Percentiles rank a stretch among this genome's conserved stretches.
phyloP scores from a whole-genome alignment of 2,329 filamentous ascomycete species.

The Pseudogymnoascus sp. region DNA sequence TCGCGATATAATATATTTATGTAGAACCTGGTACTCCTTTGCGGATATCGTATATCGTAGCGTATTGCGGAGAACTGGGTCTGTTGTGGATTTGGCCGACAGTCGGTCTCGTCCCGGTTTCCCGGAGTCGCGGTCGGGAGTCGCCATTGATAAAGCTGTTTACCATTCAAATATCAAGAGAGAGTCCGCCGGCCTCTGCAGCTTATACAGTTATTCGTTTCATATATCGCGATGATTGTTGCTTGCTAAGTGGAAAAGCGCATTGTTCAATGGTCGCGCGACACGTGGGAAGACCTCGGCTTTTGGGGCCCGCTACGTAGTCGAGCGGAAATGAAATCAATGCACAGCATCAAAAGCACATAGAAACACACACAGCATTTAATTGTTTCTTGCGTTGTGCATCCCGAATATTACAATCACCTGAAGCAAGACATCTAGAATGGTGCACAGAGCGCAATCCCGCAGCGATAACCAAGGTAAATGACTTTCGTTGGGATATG shows the following conservation, averaged over 20 bases:
- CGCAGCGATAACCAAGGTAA: background rate
- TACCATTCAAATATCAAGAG: slow-evolving; percentile 1
- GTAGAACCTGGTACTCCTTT: slow-evolving; percentile 75
- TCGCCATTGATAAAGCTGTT: slow-evolving; percentile 2
- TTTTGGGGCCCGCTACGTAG: background rate
- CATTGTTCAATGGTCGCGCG: slow-evolving; percentile 7
- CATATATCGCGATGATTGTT: slow-evolving; percentile 3
- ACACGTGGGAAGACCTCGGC: slow-evolving; percentile 6
- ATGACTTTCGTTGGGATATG: background rate
- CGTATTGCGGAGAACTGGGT: slow-evolving; percentile 74
- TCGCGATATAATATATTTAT: slow-evolving; percentile 72
- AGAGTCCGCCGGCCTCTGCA: background rate
- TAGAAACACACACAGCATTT: background rate
- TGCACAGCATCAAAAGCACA: background rate
- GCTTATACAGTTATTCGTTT: slow-evolving; percentile 6
- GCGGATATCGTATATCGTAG: slow-evolving; percentile 79
- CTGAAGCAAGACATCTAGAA: background rate
- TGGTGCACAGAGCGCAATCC: background rate
- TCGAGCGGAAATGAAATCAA: slow-evolving; percentile 4
- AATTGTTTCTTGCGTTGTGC: background rate
- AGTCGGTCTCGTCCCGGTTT: slow-evolving; percentile 5
- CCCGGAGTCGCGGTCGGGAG: slow-evolving; percentile 3
- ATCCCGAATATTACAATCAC: background rate
- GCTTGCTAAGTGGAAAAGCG: background rate
- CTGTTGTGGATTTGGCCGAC: slow-evolving; percentile 32